phyloP scores from a whole-genome alignment of 1,139 yeast genomes.

The Diutina sp. region DNA sequence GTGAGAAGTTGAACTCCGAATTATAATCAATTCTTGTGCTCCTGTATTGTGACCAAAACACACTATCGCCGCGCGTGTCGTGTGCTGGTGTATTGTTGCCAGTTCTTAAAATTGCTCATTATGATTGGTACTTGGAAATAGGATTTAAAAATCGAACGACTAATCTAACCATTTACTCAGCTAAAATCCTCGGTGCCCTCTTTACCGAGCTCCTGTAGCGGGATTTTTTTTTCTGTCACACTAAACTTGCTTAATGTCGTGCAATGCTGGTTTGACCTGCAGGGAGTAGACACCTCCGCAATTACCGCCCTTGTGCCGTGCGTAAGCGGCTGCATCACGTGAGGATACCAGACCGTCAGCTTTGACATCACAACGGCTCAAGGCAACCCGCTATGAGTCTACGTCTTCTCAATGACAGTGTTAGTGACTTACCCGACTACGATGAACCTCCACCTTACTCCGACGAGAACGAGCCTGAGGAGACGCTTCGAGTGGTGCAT shows the following conservation, averaged over 20 bases:
- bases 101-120: background rate
- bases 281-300: background rate
- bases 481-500: background rate
- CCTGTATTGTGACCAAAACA: background rate
- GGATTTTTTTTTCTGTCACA: background rate
- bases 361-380: background rate
- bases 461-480: background rate
- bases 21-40: background rate
- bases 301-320: background rate
- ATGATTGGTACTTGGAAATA: background rate
- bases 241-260: background rate
- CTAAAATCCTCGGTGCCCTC: background rate
- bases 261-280: background rate
- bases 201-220: too few species aligned
- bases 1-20: constrained; percentile 49
- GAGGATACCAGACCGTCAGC: background rate
- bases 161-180: background rate
- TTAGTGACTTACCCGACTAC: background rate
- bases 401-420: background rate
- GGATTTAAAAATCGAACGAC: background rate
- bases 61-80: background rate
- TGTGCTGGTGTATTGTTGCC: background rate
- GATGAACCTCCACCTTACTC: background rate
- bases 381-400: background rate
- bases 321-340: background rate